A percentile compares a stretch with the other conserved stretches of the same genome.
Conservation (phyloP, 2,329 filamentous ascomycete species). For the Arthrobotrys megalospora region DNA sequence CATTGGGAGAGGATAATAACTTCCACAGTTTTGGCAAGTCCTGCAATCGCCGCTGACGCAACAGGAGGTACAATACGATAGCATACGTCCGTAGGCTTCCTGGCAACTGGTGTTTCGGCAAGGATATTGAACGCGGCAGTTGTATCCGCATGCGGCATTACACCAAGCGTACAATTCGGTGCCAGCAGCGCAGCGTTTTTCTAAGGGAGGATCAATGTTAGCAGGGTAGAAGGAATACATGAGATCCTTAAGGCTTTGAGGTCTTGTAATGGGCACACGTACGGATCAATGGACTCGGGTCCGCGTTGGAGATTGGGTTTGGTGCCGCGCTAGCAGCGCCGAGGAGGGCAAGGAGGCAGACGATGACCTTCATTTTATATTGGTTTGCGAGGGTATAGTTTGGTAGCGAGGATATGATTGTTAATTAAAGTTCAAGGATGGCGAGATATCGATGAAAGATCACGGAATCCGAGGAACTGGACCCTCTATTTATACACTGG, state of each 20-base stretch:
- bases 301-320: conserved; percentile 30
- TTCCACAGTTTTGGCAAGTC: conserved; percentile 41
- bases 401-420: conserved; percentile 11
- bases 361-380: conserved; percentile 48
- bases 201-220: conserved; percentile 24
- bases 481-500: conserved; percentile 51
- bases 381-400: not conserved
- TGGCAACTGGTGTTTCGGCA: conserved; percentile 37
- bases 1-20: conserved; percentile 7
- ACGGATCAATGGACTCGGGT: conserved; percentile 29
- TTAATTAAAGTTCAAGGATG: conserved; percentile 28
- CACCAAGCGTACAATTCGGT: conserved; percentile 36
- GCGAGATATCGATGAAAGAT: conserved; percentile 47
- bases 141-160: conserved; percentile 40
- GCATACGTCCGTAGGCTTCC: conserved; percentile 45
- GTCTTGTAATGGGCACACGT: conserved; percentile 1
- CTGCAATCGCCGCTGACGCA: conserved; percentile 24
- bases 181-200: conserved; percentile 46
- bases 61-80: conserved; percentile 28
- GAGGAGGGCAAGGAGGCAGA: conserved; percentile 51
- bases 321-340: conserved; percentile 42
- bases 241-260: no score
- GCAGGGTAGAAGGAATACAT: not conserved
- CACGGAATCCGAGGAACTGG: conserved; percentile 31
- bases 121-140: conserved; percentile 42